A percentile compares a stretch with the other conserved stretches of the same genome.
Evolutionary conservation across 2,329 filamentous ascomycete genomes (phyloP).

Genomic region (Alternaria novae-zelandiae): DNA sequence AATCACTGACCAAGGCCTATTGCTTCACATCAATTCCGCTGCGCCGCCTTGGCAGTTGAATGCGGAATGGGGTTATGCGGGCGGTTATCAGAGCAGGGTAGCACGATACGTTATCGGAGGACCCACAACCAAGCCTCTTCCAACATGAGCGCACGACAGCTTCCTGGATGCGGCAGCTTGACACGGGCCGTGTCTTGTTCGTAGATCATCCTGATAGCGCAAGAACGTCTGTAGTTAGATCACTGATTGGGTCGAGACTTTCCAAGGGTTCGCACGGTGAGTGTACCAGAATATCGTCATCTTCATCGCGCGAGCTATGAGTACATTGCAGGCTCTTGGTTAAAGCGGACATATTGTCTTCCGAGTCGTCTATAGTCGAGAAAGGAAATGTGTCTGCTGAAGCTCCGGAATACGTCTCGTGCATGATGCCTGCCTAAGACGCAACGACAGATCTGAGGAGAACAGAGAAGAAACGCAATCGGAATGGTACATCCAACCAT

Average conservation of each 20-base stretch:
- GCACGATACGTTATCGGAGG: constrained; percentile 19
- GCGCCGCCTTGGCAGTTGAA: constrained; percentile 14
- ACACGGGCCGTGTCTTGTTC: background rate
- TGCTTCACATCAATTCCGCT: background rate
- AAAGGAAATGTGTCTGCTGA: background rate
- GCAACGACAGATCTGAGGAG: background rate
- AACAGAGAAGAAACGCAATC: background rate
- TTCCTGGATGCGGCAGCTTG: constrained; percentile 5
- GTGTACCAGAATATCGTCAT: constrained; percentile 4
- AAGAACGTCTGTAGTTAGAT: background rate
- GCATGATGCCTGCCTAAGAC: background rate
- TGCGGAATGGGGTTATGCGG: constrained; percentile 18
- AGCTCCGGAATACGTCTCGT: background rate
- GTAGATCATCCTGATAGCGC: background rate
- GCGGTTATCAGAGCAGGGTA: constrained; percentile 16
- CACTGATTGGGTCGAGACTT: background rate
- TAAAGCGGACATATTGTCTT: constrained; percentile 3
- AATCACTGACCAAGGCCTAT: background rate
- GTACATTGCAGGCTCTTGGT: constrained; percentile 7
- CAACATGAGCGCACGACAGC: constrained; percentile 10
- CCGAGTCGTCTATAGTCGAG: constrained; percentile 13
- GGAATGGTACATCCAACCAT: constrained; percentile 1
- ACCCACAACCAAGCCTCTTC: background rate
- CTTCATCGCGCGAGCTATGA: constrained; percentile 5
- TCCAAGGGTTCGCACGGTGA: background rate